phyloP scores from a whole-genome alignment of 257 asterid genomes.

The Solanum rostratum region DNA sequence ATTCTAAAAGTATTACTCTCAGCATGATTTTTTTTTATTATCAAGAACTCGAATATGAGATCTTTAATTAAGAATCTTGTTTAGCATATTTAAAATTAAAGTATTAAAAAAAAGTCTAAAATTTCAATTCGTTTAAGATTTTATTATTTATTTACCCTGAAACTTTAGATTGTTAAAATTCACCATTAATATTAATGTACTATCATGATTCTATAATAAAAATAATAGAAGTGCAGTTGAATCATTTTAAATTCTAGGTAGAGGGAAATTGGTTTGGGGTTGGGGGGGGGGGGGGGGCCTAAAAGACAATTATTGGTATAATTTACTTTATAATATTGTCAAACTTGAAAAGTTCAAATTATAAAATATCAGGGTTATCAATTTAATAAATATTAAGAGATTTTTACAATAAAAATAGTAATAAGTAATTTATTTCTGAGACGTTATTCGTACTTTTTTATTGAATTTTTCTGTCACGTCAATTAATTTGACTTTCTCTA shows the following conservation, averaged over 20 bases:
- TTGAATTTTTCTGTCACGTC: not conserved
- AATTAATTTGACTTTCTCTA: not conserved
- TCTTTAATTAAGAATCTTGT: not conserved
- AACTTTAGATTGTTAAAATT: not conserved
- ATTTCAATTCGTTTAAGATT: not conserved
- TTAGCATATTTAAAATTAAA: not conserved
- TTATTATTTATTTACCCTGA: not conserved
- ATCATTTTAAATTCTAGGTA: not conserved
- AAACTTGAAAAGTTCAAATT: not conserved
- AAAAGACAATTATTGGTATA: not conserved
- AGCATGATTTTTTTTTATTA: not conserved
- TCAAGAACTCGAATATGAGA: not conserved
- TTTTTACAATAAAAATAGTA: not conserved
- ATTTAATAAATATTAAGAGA: not conserved
- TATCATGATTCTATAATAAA: not conserved
- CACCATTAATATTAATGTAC: not conserved
- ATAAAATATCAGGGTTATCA: not conserved
- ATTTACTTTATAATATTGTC: not conserved
- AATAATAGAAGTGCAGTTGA: not conserved
- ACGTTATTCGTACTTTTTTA: not conserved
- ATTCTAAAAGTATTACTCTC: rapidly evolving
- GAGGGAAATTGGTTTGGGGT: not conserved
- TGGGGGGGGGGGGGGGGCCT: no score
- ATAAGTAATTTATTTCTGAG: not conserved
- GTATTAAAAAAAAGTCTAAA: not conserved